Evolutionary conservation across 177 flowering plant genomes (phyloP).

Genomic region (Vitis hybrid): DNA sequence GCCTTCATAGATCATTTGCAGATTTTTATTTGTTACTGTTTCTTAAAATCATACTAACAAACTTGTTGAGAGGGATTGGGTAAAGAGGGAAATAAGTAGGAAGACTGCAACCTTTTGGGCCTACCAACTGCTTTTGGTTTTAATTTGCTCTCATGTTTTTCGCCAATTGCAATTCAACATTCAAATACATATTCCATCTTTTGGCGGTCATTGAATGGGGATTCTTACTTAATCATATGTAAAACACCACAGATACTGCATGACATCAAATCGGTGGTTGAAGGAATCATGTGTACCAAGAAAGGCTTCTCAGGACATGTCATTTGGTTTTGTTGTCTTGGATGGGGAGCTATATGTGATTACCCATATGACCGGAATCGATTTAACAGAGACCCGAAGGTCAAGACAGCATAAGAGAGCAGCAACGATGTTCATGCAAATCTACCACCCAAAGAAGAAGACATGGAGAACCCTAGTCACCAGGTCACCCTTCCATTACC

Average conservation of each 20-base stretch:
- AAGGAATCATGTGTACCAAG: slow-evolving; percentile 69
- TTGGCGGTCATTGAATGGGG: not conserved
- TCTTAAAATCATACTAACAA: too few species aligned
- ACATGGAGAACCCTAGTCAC: slow-evolving; percentile 64
- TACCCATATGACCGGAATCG: slow-evolving; percentile 29
- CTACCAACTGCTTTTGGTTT: too few species aligned
- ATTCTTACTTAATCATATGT: not conserved
- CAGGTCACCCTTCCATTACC: slow-evolving; percentile 45
- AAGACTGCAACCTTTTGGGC: too few species aligned
- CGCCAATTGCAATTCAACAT: not conserved
- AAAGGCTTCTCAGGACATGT: slow-evolving; percentile 33
- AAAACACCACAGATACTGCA: slow-evolving; percentile 48
- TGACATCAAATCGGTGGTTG: slow-evolving; percentile 60
- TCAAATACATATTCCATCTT: not conserved
- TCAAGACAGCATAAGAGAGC: slow-evolving; percentile 42
- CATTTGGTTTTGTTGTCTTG: slow-evolving; percentile 64
- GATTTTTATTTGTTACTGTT: too few species aligned
- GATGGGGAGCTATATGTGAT: slow-evolving; percentile 66
- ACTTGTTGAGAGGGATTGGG: too few species aligned
- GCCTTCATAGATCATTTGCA: too few species aligned
- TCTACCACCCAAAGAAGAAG: slow-evolving; percentile 62
- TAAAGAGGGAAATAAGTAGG: too few species aligned
- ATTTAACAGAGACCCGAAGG: slow-evolving; percentile 34
- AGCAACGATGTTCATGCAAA: slow-evolving; percentile 48
- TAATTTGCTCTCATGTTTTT: too few species aligned